Evolutionary conservation across 2,329 filamentous ascomycete species (phyloP).

Genomic region (Aspergillus neoniger): DNA sequence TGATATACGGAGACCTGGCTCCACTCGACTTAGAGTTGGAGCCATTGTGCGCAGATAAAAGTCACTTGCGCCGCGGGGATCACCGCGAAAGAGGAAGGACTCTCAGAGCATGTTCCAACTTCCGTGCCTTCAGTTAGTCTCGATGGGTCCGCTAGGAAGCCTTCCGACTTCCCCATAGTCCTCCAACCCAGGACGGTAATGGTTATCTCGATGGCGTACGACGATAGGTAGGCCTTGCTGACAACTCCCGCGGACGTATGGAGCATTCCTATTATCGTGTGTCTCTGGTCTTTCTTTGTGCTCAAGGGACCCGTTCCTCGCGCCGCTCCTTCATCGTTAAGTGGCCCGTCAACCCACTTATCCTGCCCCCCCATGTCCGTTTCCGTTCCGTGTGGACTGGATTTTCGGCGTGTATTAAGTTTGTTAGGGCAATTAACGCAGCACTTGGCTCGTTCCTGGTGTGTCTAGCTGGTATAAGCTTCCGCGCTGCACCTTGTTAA

Average conservation of each 20-base stretch:
- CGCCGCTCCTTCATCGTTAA: not conserved
- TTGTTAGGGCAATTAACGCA: not conserved
- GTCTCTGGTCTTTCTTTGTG: not conserved
- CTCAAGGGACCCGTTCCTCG: not conserved
- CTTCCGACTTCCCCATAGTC: slow-evolving; percentile 4
- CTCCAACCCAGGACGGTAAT: not conserved
- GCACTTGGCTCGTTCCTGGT: not conserved
- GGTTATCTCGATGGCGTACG: not conserved
- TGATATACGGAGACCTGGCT: not conserved
- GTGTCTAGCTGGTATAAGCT: not conserved
- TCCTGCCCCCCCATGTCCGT: not conserved
- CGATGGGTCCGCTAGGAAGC: slow-evolving; percentile 1
- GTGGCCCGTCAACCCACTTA: not conserved
- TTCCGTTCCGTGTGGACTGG: not conserved
- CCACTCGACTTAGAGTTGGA: not conserved
- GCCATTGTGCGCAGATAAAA: not conserved
- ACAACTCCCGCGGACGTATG: not conserved
- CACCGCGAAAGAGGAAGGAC: not conserved
- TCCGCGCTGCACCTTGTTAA: not conserved
- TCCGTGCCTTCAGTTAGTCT: not conserved
- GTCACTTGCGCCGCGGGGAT: not conserved
- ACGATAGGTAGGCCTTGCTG: not conserved
- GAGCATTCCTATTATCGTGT: not conserved
- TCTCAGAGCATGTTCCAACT: not conserved
- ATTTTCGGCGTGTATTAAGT: not conserved